Conservation (phyloP, 2,329 filamentous ascomycete genomes). For the Penicillium sp. region DNA sequence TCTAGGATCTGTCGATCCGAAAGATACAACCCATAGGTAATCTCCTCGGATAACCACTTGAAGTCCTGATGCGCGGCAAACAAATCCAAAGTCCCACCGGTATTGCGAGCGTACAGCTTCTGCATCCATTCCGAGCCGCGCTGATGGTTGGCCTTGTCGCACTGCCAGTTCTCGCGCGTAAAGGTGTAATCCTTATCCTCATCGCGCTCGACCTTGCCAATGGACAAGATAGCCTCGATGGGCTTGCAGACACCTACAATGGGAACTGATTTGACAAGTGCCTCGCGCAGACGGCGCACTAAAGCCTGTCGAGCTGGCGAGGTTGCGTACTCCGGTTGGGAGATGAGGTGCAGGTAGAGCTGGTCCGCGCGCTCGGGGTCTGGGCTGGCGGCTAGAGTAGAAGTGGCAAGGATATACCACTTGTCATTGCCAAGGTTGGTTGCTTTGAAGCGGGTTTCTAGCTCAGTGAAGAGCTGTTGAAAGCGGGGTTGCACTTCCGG, state of each 20-base stretch:
- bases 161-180: constrained; percentile 60
- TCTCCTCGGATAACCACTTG: constrained; percentile 70
- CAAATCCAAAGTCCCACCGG: constrained; percentile 30
- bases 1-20: constrained; percentile 44
- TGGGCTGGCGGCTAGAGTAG: constrained; percentile 51
- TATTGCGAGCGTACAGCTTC: constrained; percentile 57
- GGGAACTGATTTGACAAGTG: constrained; percentile 58
- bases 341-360: constrained; percentile 58
- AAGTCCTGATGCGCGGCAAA: constrained; percentile 51
- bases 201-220: constrained; percentile 50
- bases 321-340: constrained; percentile 46
- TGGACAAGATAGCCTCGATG: constrained; percentile 60
- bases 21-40: constrained; percentile 63
- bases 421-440: constrained; percentile 27
- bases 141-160: constrained; percentile 55
- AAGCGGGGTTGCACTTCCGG: constrained; percentile 28
- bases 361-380: constrained; percentile 54
- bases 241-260: constrained; percentile 65
- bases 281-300: constrained; percentile 51
- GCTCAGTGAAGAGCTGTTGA: constrained; percentile 28
- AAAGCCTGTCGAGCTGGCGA: constrained; percentile 32
- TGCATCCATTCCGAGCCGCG: constrained; percentile 58
- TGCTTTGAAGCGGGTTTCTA: constrained; percentile 29
- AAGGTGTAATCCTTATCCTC: constrained; percentile 60
- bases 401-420: constrained; percentile 39